Evolutionary conservation across 768 basidiomycete genomes (phyloP), one percentile per base, ranked within the genome.

Genomic region (Hygrophoropsis aurantiaca): DNA sequence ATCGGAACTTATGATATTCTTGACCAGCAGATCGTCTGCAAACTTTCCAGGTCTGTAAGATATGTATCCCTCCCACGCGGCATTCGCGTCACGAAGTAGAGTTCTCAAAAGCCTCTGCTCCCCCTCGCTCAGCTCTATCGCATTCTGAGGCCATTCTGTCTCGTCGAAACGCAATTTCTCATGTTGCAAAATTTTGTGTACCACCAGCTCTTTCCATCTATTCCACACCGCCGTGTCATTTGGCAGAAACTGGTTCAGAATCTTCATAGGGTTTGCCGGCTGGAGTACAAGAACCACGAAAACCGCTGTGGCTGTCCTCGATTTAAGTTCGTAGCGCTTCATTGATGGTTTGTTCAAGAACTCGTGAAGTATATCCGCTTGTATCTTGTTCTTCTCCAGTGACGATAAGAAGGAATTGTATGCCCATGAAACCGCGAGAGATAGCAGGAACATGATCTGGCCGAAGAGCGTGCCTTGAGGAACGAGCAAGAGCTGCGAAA

Each of bases 331-430:
- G 30, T 51, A 62, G 34, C 59, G 67, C 40, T 46, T 59, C 49
- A 63, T 44, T 18, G 19, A 6, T 1, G 65, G 64, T 0, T 41
- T 43, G 27, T 43, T 35, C 19, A 61, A 57, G 18, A 39, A 18
- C 11, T 19, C 24, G 24, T 35, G 24, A 34, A 64, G 64, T 11
- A 62, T 51, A 4, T 48, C 44, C 21, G 41, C 25, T 11, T 66
- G 62, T 9, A 51, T 23, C 5, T 19, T 21, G n/a, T 57, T 46
- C 35, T 44, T 54, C n/a, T 74, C 67, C 57, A 71, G 50, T 1
- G 62, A 60, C 4, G 46, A 55, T 40, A 71, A 53, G 19, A 48
- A 65, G 1, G 64, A 33, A 26, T 70, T 69, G 45, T 71, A 70
- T 5, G 19, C 21, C 37, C 68, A 67, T 2, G 68, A 69, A 8